These are phyloP conservation scores for Mycena capillaripes DNA, from an alignment of 768 basidiomycete species.

Conservation along the genomic window DNA sequence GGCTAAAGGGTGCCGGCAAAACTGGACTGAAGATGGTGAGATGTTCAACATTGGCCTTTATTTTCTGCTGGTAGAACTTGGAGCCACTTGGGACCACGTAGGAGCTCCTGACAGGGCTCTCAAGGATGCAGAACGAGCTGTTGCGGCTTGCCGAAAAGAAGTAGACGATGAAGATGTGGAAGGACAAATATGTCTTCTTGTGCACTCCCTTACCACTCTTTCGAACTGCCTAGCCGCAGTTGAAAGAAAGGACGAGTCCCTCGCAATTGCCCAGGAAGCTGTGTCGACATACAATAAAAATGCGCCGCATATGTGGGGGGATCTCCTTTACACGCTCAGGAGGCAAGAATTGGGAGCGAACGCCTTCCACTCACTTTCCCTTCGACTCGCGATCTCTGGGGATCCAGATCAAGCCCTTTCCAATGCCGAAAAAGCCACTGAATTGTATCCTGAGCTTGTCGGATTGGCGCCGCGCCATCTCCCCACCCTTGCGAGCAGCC, in stretches of 20 bases:
- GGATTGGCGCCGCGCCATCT: neutral
- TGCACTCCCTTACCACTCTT: neutral
- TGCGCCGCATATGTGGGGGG: neutral
- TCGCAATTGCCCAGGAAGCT: neutral
- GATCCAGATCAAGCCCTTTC: neutral
- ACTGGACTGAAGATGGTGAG: no score
- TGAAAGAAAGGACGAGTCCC: neutral
- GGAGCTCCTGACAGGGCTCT: neutral
- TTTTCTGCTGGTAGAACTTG: neutral
- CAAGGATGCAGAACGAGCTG: neutral
- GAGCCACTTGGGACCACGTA: neutral
- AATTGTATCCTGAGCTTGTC: neutral
- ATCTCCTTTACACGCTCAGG: neutral
- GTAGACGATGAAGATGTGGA: neutral
- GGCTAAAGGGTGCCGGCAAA: no score
- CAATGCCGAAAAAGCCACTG: neutral
- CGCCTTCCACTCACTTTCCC: neutral
- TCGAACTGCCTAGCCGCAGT: constrained; percentile 15
- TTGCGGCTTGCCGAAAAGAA: neutral
- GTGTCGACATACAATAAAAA: neutral
- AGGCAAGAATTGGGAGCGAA: neutral
- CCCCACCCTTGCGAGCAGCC: neutral
- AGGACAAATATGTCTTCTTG: neutral
- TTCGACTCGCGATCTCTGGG: neutral
- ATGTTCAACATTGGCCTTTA: neutral